Percentiles rank a stretch among this genome's conserved stretches.
These are phyloP conservation scores for Phytophthora constricta DNA, from an alignment of 352 stramenopile species.

Conservation along the genomic window DNA sequence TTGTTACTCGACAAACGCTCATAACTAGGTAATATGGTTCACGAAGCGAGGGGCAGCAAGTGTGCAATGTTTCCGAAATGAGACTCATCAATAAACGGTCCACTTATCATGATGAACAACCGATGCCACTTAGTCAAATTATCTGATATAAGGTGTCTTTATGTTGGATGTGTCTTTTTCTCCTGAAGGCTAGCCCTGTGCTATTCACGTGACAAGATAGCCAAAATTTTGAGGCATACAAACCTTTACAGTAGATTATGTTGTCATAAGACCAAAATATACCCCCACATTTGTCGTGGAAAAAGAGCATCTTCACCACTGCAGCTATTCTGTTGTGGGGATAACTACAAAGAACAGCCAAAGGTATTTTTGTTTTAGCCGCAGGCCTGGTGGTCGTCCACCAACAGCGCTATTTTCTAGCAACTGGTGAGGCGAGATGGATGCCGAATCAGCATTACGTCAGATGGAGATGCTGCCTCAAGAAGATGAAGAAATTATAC, in stretches of 20 bases:
- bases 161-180: constrained; percentile 16
- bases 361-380: too few relatives aligned
- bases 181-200: background rate
- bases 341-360: too few relatives aligned
- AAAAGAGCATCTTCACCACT: too few relatives aligned
- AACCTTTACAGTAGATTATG: constrained; percentile 21
- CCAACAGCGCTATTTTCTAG: too few relatives aligned
- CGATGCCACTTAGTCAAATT: background rate
- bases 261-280: constrained; percentile 23
- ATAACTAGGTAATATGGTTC: constrained; percentile 13
- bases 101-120: constrained; percentile 6
- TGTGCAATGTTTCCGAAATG: constrained; percentile 13
- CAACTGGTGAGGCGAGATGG: too few relatives aligned
- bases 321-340: too few relatives aligned
- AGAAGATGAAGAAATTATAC: too few relatives aligned
- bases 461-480: too few relatives aligned
- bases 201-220: background rate
- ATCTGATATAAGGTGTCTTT: background rate
- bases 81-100: constrained; percentile 1
- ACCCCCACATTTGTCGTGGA: constrained; percentile 10
- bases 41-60: background rate
- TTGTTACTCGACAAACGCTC: background rate
- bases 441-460: too few relatives aligned
- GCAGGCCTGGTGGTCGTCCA: too few relatives aligned
- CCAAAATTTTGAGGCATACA: constrained; percentile 7